A percentile compares a stretch with the other conserved stretches of the same genome.
These are phyloP conservation scores for Sergeia podlipaevii DNA, from an alignment of 208 protist genomes.

Conservation along the genomic window DNA sequence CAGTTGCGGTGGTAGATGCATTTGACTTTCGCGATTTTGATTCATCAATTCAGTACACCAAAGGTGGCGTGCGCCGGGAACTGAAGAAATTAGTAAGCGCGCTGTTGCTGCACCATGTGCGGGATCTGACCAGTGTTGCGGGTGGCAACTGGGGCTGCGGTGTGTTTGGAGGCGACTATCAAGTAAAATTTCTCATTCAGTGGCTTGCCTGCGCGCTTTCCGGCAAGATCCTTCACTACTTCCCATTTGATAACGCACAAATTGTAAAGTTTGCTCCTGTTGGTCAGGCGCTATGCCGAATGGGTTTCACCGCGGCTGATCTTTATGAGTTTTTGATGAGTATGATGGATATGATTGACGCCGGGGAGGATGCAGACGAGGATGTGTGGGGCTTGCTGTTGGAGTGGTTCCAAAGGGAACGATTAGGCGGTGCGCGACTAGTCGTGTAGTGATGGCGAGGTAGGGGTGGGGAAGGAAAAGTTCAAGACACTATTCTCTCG, in stretches of 20 bases:
- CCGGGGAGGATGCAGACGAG: no score
- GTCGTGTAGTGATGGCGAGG: constrained; percentile 5
- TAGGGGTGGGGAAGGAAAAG: no score
- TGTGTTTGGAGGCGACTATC: constrained; percentile 61
- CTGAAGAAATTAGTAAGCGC: constrained; percentile 18
- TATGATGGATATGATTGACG: constrained; percentile 6
- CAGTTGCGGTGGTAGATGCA: constrained; percentile 25
- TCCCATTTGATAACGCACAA: constrained; percentile 23
- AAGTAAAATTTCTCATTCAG: constrained; percentile 69
- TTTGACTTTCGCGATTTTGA: constrained; percentile 20
- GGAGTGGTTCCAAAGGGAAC: background rate
- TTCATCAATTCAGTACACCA: constrained; percentile 10
- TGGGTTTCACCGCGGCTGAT: background rate
- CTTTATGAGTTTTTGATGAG: constrained; percentile 7
- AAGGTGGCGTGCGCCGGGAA: constrained; percentile 9
- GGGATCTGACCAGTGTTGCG: constrained; percentile 5
- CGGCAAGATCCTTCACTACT: constrained; percentile 29
- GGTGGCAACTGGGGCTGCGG: constrained; percentile 85
- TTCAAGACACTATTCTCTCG: no score
- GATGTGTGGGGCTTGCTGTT: background rate
- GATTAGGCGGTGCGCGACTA: background rate
- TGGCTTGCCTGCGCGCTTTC: constrained; percentile 35
- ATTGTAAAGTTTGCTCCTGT: background rate
- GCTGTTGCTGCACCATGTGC: background rate
- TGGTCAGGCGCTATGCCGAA: background rate